A percentile compares a stretch with the other conserved stretches of the same genome.
These are phyloP conservation scores for Hebeloma cylindrosporum DNA, from an alignment of 768 basidiomycete species.

Conservation along the genomic window DNA sequence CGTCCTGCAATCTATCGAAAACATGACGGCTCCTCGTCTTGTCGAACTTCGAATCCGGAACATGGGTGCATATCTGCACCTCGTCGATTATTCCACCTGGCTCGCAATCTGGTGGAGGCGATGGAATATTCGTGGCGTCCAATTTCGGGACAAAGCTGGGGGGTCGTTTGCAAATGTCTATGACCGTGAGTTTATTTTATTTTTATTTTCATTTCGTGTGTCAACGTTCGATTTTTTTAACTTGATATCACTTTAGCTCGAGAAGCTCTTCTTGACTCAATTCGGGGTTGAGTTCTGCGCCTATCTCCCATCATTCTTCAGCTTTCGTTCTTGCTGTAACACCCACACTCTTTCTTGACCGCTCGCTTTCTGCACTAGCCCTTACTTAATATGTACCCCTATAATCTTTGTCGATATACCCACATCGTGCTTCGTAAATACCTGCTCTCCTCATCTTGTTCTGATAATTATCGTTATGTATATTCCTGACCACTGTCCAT, in stretches of 20 bases:
- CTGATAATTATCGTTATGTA: no score
- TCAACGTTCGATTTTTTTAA: not conserved
- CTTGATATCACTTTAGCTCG: slow-evolving; percentile 10
- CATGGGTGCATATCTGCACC: slow-evolving; percentile 31
- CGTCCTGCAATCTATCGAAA: slow-evolving; percentile 38
- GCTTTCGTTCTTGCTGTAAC: no score
- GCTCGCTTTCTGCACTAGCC: no score
- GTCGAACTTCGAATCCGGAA: slow-evolving; percentile 41
- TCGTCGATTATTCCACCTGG: slow-evolving; percentile 22
- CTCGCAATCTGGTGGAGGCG: slow-evolving; percentile 22
- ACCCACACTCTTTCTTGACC: no score
- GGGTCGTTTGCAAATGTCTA: slow-evolving; percentile 12
- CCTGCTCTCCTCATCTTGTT: no score
- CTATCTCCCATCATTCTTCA: no score
- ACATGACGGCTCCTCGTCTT: slow-evolving; percentile 32
- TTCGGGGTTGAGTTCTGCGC: slow-evolving; percentile 12
- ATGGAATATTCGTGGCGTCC: slow-evolving; percentile 23
- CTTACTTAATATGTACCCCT: no score
- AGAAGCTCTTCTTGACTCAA: slow-evolving; percentile 19
- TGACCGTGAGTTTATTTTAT: slow-evolving; percentile 19
- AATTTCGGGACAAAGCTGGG: slow-evolving; percentile 23
- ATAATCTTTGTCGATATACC: no score
- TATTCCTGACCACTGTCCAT: no score
- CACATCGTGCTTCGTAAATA: no score
- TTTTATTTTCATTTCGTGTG: not conserved